Evolutionary conservation across 2,329 filamentous ascomycete genomes (phyloP), one percentile per base, ranked within the genome.

Genomic region (Herpotrichia juniperi): DNA sequence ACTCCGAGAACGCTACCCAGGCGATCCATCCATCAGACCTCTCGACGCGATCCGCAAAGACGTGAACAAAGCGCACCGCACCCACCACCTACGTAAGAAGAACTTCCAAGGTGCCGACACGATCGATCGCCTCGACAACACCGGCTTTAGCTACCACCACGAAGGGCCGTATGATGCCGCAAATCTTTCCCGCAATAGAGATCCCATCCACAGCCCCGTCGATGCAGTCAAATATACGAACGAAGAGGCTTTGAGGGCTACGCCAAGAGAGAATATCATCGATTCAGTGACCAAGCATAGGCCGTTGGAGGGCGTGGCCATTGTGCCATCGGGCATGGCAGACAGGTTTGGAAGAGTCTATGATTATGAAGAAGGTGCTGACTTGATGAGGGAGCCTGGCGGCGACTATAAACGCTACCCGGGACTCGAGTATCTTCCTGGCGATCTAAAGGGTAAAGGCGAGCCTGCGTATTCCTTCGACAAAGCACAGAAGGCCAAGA

Each of bases 141-240:
- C 83, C n/a, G 83, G 83, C 45, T 81, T 81, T 16, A 76, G 81
- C 2, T 96, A 96, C 73, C 93, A 97, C 72, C 93, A 97, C 65
- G 90, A 88, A 58, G 93, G 93, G 0, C 93, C 93, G 0, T 97
- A 90, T 63, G 93, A 97, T 69, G 91, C 93, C 9, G 88, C 90
- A 2, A 80, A 91, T 46, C 79, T 88, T 1, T 84, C 89, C 11
- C 83, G 90, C 42, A 97, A 97, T 75, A 79, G 76, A 3, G 80
- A 85, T 63, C 80, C 78, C 62, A 77, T 80, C 48, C 75, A 71
- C 51, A 87, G 90, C 2, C 93, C 93, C 0, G 76, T 97, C 7
- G 91, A 89, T 24, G 93, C 93, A 2, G 83, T 96, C 4, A 79
- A 80, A 50, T 80, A 84, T 2, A 87, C 86, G 35, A 96, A 94